Percentiles rank a stretch among this genome's conserved stretches.
These are phyloP conservation scores for Cucurbita ficifolia DNA, from an alignment of 306 rosid genomes.

Conservation along the genomic window DNA sequence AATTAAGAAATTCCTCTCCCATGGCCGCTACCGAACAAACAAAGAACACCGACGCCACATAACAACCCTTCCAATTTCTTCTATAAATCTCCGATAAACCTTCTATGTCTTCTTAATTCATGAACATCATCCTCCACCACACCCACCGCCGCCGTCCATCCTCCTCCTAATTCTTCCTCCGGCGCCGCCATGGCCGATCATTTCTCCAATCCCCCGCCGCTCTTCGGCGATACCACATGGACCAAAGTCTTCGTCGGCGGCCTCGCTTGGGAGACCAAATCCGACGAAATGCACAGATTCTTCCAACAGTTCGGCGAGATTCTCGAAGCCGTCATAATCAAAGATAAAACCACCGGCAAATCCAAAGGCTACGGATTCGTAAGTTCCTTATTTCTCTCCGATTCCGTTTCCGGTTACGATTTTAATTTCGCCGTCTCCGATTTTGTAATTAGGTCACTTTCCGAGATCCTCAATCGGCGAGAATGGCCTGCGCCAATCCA, in stretches of 20 bases:
- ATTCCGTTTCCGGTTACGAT: neutral
- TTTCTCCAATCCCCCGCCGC: neutral
- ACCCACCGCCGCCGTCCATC: neutral
- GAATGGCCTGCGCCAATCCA: constrained; percentile 49
- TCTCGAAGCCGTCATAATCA: constrained; percentile 25
- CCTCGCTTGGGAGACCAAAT: constrained; percentile 23
- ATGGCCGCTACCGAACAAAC: neutral
- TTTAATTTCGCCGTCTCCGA: neutral
- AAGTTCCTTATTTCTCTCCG: neutral
- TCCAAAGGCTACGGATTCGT: constrained; percentile 34
- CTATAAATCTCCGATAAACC: neutral
- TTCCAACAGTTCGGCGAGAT: constrained; percentile 24
- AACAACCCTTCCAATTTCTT: too few species aligned
- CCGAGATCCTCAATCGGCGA: constrained; percentile 53
- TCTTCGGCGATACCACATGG: constrained; percentile 19
- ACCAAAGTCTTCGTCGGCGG: constrained; percentile 31
- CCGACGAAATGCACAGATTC: constrained; percentile 10
- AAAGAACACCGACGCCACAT: too few species aligned
- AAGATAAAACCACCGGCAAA: constrained; percentile 16
- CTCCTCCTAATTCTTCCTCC: neutral
- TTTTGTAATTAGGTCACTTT: constrained; percentile 41
- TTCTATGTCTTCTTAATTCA: neutral
- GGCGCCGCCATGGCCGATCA: neutral
- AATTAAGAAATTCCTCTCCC: neutral
- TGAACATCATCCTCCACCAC: neutral